Evolutionary conservation across 306 rosid genomes (phyloP), one percentile per base, ranked within the genome.

Genomic region (Sechiopsis laciniata): DNA sequence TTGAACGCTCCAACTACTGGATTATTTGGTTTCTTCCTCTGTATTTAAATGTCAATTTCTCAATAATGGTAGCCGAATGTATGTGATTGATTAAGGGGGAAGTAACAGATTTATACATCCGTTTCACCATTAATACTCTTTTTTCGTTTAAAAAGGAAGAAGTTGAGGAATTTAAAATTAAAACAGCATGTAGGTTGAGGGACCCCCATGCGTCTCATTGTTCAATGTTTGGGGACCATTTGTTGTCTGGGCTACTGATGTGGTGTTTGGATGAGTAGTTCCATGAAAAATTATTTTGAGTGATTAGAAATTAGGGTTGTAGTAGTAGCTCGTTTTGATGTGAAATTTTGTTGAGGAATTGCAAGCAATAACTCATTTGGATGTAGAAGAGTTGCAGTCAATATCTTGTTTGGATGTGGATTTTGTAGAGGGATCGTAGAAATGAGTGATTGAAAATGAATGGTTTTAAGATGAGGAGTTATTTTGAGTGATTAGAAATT

Each of bases 151-250:
- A 54, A 42, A 19, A 42, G 32, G 17, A 20, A 66, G 72, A 66
- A 66, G 53, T 66, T 66, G 55, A 66, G 32, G 16, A 65, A 65
- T 10, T 58, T 42, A 67, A 67, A 67, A 19, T 12, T 42, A 67
- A 26, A 9, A 65, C 52, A 65, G n/a, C 55, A 19, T 40, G 17
- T 42, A 40, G 54, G 72, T 45, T 11, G 54, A 19, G 72, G 32
- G 72, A 5, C 72, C 71, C 72, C n/a, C 10, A 10, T 10, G 10
- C 42, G 72, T 65, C 54, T 45, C 72, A 42, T 45, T 65, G 55
- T 65, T 65, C 8, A 17, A n/a, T 16, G 24, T 16, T 22, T 63
- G 14, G 70, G 69, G 51, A 4, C 37, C 51, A 46, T 63, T 63
- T 63, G 26, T 63, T 63, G 51, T 12, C 24, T 35, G 69, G 45